Evolutionary conservation across 2,329 filamentous ascomycete species (phyloP), one percentile per base, ranked within the genome.

Genomic region (Verticillium longisporum): DNA sequence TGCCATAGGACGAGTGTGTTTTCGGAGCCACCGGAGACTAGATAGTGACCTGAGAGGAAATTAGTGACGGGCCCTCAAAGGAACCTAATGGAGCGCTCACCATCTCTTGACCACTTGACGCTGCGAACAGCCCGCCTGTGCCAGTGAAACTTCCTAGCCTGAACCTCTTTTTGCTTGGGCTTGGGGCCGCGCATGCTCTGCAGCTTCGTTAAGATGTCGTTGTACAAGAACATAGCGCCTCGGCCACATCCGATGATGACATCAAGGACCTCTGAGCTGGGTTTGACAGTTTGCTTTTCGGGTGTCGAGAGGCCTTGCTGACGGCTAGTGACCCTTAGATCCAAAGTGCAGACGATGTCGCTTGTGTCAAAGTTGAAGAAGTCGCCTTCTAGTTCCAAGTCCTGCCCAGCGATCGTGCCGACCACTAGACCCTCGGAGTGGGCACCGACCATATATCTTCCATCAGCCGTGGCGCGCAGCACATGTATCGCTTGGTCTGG

Each of bases 1-100:
- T 99, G 95, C 93, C 93, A 98, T 36, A 97, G 79, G 9, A 97
- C 91, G 53, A 99, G 80, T 21, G 92, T 90, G 7, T 92, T 93
- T 75, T 99, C 95, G 26, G 87, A 86, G 36, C 95, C 95, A 70
- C 95, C 95, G 61, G 95, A 98, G 59, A 99, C 88, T 62, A 99
- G 77, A 73, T 99, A 99, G 71, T 97, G 92, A 58, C 91, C 91
- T 95, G 66, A 14, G 9, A 57, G 50, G 55, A 56, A 56, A 68
- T 78, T 63, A 78, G 77, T 66, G 63, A n/a, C 14, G n/a, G n/a
- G 18, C 18, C 9, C 21, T 11, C n/a, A 31, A 31, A 31, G 26
- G n/a, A 11, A 9, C 9, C 18, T 15, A 36, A 10, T 50, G 7
- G 14, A 14, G 4, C 11, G 3, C 53, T 71, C 82, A 91, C 94